Base-by-base conservation (phyloP, 73 alveolate genomes). In the Paramecium sonneborni region DNA sequence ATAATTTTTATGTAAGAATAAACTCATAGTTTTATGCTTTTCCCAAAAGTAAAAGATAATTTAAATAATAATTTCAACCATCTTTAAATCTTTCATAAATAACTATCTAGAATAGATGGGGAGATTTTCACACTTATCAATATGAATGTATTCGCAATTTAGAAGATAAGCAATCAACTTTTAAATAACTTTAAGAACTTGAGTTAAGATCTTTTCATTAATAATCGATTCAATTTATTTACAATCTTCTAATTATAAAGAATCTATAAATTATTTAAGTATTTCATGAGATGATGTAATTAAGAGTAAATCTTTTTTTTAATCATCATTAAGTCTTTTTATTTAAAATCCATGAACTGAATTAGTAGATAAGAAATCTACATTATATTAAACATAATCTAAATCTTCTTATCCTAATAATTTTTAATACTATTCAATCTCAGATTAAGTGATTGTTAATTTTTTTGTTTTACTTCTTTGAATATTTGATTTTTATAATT, bases 221-320 rank as follows among this genome's bases (percentile, higher is more conserved):
- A 79, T 43, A 11, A 41, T 26, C 6, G 34, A 23, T 44, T 79
- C 90, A 38, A 79, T 24, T 39, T 20, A 52, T 18, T 3, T 5
- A 0, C 32, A 0, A 24, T 38, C 48, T 52, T 23, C 44, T 9
- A 79, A 43, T 79, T 34, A 38, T 44, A 79, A 24, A 8, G 72
- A 21, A 20, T 79, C 76, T n/a, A 26, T 24, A 24, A 79, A 79
- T 79, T 79, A 43, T 79, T 39, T 21, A 8, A 79, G 44, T 20
- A 79, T 39, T 43, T 79, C 90, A 41, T 79, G 72, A 24, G 90
- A 79, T 24, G 90, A 79, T 43, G 55, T 39, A 5, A 79, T 46
- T 23, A 44, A 20, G 6, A 79, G 74, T 8, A 79, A 7, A 79
- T 79, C 90, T 23, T 43, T 21, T 46, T 79, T 79, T 18, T 23